Base-by-base conservation (phyloP, 2,329 filamentous ascomycete genomes). In the Xylariaceae sp. region DNA sequence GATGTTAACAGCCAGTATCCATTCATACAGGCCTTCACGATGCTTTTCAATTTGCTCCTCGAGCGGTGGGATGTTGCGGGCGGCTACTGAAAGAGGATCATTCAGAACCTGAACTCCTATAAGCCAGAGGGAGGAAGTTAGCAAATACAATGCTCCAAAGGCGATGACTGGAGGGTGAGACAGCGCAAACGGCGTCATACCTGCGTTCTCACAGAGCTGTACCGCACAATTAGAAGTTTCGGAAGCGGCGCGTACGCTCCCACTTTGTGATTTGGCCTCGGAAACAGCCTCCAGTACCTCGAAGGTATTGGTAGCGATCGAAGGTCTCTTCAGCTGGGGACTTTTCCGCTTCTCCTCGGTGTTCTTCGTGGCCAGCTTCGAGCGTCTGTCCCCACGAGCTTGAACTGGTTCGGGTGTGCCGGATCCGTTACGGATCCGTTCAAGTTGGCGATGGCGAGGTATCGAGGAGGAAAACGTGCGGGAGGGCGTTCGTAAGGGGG, bases 21-120 rank as follows among this genome's bases (percentile, higher is more conserved):
- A 72, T 58, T 73, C 69, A 60, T 70, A 73, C 37, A 66, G 58
- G 30, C 69, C 69, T 51, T 67, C 62, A 45, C 66, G 65, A 62
- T 73, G 71, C 58, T 71, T 72, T 42, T 63, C 64, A 37, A 71
- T 51, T 54, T 73, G 71, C 51, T 69, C 66, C 18, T 71, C 58
- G 15, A 66, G 63, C n/a, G 71, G 64, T 6, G 68, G 64, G 48
- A 70, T 65, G 35, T 64, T 65, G 51, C 62, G 61, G 48, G 70
- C 69, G 52, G 71, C 68, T 55, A 61, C 56, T 2, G 69, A 63
- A 18, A 73, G 59, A 49, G 70, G 67, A 56, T 73, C 70, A 37
- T 60, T 57, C 11, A 68, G 64, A 48, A 66, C 68, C 53, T 66
- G 59, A 17, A 69, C 59, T 34, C 59, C 70, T 72, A 56, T 15